A percentile compares a stretch with the other conserved stretches of the same genome.
phyloP scores from a whole-genome alignment of 2,329 filamentous ascomycete species.

The Exserohilum turcica region DNA sequence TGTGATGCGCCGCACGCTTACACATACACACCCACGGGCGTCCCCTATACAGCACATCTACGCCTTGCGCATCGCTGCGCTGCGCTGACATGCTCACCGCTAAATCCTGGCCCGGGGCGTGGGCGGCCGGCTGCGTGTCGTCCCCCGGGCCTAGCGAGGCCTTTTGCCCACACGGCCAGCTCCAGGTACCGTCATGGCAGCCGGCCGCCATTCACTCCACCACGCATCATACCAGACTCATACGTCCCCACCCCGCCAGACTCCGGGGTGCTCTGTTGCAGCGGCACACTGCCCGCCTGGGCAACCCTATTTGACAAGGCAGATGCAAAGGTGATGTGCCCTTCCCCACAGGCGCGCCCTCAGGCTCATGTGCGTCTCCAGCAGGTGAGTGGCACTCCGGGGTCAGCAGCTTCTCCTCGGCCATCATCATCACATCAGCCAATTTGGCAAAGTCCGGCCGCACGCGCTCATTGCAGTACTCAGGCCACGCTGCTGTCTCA shows the following conservation, averaged over 20 bases:
- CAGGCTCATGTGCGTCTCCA: constrained; percentile 20
- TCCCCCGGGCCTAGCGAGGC: neutral
- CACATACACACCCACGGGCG: no score
- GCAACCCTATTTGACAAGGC: constrained; percentile 24
- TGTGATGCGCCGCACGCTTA: neutral
- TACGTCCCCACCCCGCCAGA: constrained; percentile 23
- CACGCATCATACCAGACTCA: constrained; percentile 19
- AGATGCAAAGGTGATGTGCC: constrained; percentile 15
- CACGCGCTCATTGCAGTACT: neutral
- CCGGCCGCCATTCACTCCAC: constrained; percentile 24
- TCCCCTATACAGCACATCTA: no score
- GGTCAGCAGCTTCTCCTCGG: constrained; percentile 38
- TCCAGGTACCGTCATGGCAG: neutral
- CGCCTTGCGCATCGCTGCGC: neutral
- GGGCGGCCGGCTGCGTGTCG: neutral
- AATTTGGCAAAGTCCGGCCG: no score
- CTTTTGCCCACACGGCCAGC: no score
- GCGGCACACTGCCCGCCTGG: constrained; percentile 21
- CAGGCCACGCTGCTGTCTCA: constrained; percentile 8
- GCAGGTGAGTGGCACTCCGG: constrained; percentile 16
- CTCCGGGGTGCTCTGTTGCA: constrained; percentile 25
- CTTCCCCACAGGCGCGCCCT: constrained; percentile 40
- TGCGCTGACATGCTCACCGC: constrained; percentile 11
- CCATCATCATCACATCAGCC: constrained; percentile 2
- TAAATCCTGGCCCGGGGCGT: neutral